Percentiles rank a stretch among this genome's conserved stretches.
phyloP scores from a whole-genome alignment of 2,329 filamentous ascomycete species.

The Magnaporthales sp. region DNA sequence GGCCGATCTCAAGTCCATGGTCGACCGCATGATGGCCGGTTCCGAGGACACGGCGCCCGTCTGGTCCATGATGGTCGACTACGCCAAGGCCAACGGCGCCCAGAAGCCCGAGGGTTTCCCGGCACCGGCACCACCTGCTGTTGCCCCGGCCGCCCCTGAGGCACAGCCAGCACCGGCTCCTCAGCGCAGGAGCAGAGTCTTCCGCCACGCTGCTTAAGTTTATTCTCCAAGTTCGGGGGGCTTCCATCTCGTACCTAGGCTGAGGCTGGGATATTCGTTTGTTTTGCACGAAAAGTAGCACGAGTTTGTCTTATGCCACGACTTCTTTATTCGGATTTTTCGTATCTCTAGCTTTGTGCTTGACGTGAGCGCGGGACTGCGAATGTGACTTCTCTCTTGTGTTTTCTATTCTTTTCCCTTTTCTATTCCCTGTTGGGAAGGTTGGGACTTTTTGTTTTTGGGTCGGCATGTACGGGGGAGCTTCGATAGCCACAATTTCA shows the following conservation, averaged over 20 bases:
- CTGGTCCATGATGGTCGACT: slow-evolving; percentile 5
- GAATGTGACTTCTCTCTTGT: not conserved
- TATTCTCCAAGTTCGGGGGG: not conserved
- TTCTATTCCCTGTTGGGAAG: not conserved
- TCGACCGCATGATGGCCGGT: not conserved
- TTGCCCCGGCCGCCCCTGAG: not conserved
- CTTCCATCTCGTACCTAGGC: not conserved
- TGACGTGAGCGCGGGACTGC: not conserved
- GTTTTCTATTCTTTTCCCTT: not conserved
- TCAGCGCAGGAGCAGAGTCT: not conserved
- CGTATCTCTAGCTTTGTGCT: not conserved
- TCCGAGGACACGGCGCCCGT: not conserved
- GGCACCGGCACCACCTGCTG: not conserved
- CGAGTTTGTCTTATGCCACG: not conserved
- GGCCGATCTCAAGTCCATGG: slow-evolving; percentile 3
- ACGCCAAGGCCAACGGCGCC: slow-evolving; percentile 1
- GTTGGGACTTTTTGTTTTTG: not conserved
- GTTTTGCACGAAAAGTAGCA: not conserved
- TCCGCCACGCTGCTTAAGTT: not conserved
- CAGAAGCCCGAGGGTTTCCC: not conserved
- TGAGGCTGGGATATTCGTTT: not conserved
- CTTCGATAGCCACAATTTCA: not conserved
- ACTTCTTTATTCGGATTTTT: not conserved
- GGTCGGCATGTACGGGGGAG: not conserved
- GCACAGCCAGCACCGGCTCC: not conserved